phyloP scores from a whole-genome alignment of 768 basidiomycete species.

The Leucocoprinus leucothites region DNA sequence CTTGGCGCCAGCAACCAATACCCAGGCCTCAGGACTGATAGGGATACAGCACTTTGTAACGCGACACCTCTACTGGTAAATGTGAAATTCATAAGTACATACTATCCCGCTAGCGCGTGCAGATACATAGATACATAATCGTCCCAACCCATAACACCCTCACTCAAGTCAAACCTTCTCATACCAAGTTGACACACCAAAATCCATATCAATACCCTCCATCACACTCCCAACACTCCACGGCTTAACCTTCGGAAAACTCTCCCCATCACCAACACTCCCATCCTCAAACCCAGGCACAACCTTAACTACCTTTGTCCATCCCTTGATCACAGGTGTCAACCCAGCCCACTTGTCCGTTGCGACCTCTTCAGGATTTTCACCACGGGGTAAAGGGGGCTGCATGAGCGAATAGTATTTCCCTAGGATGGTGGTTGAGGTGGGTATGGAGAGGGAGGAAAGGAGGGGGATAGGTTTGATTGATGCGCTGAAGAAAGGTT shows the following conservation, averaged over 20 bases:
- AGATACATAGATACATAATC: background rate
- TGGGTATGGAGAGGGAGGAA: slow-evolving; percentile 20
- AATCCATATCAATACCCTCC: slow-evolving; percentile 3
- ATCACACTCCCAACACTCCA: slow-evolving; percentile 2
- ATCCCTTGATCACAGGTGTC: background rate
- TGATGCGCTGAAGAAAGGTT: slow-evolving; percentile 29
- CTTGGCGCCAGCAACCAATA: too few species aligned
- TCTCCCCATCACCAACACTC: slow-evolving; percentile 10
- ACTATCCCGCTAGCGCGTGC: too few species aligned
- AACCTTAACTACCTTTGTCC: background rate
- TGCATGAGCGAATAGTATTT: slow-evolving; percentile 4
- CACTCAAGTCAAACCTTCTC: slow-evolving; percentile 3
- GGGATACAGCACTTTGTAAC: too few species aligned
- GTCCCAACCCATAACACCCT: too few species aligned
- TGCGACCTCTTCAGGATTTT: slow-evolving; percentile 2
- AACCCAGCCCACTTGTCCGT: slow-evolving; percentile 9
- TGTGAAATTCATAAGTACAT: too few species aligned
- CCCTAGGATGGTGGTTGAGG: slow-evolving; percentile 18
- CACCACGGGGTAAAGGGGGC: slow-evolving; percentile 1
- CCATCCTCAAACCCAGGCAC: slow-evolving; percentile 10
- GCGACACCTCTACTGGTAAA: too few species aligned
- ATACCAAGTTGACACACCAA: background rate
- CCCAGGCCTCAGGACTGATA: too few species aligned
- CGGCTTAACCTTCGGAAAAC: slow-evolving; percentile 8
- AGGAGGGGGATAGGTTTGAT: slow-evolving; percentile 23